Evolutionary conservation across 768 basidiomycete genomes (phyloP), one percentile per base, ranked within the genome.

Genomic region (Auricularia sp.): DNA sequence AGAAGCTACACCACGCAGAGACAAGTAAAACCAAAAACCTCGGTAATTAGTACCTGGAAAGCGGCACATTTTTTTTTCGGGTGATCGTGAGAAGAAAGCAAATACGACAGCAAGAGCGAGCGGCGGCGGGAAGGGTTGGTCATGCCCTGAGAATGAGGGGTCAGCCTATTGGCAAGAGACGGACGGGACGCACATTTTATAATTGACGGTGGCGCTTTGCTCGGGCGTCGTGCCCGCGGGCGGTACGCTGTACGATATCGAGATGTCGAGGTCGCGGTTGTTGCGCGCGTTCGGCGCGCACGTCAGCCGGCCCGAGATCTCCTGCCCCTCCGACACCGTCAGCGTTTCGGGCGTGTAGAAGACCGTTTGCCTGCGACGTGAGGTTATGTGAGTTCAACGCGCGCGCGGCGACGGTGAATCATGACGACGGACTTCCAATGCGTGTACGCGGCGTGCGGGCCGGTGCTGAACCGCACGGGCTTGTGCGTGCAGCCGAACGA

Each of bases 401-500:
- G 10, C 13, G 34, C 2, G 62, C 58, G 47, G 35, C 54, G 36
- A 33, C 24, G 54, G 62, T 10, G 42, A 39, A 16, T 21, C 33
- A 21, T 36, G 10, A 85, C 24, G 16, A 66, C 92, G 74, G 70
- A 94, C 94, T 94, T 94, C 92, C 92, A 94, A 75, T 94, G 92
- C 34, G 92, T 94, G 78, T 94, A 94, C 76, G 93, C 90, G 64
- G 95, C 92, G 71, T 98, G 97, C 14, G 97, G 97, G 13, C 97
- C 97, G 13, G 97, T 99, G 58, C 94, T 96, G 77, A 99, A 99
- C 71, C 86, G 85, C 67, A 95, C 87, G 73, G 90, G 92, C 77
- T 94, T 97, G 81, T 98, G 97, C 64, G 93, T 94, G 75, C 90
- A 94, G 65, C 91, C 89, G 79, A 99, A 99, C 51, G 87, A 82